Evolutionary conservation across 257 asterid genomes (phyloP).

Genomic region (Scutellaria baicalensis): DNA sequence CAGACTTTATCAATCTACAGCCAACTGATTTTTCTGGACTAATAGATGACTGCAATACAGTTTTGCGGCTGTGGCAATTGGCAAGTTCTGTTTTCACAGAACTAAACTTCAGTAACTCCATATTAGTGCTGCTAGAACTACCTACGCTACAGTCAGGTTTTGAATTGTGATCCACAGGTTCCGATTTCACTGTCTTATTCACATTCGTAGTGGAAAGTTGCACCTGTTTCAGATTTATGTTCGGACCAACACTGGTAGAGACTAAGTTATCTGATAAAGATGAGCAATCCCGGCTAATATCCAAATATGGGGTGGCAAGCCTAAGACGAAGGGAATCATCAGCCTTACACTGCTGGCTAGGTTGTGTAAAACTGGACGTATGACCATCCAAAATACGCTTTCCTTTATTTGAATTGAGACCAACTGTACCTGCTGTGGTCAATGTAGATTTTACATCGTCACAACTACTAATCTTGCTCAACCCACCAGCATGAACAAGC

Average conservation of each 20-base stretch:
- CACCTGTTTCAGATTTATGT: slow-evolving; percentile 20
- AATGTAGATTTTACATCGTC: slow-evolving; percentile 17
- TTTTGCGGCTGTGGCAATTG: slow-evolving; percentile 24
- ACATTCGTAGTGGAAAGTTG: slow-evolving; percentile 15
- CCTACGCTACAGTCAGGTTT: slow-evolving; percentile 28
- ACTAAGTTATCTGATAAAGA: slow-evolving; percentile 20
- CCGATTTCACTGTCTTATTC: slow-evolving; percentile 47
- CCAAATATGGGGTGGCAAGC: slow-evolving; percentile 41
- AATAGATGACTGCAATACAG: slow-evolving; percentile 19
- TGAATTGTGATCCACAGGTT: slow-evolving; percentile 52
- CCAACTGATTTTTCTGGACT: slow-evolving; percentile 30
- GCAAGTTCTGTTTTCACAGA: slow-evolving; percentile 39
- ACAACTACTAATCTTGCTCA: slow-evolving; percentile 11
- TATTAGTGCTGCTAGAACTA: slow-evolving; percentile 29
- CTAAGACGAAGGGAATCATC: slow-evolving; percentile 61
- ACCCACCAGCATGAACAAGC: slow-evolving; percentile 18
- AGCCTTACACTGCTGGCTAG: slow-evolving; percentile 21
- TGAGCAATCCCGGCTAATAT: slow-evolving; percentile 20
- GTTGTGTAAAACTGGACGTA: slow-evolving; percentile 21
- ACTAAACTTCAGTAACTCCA: slow-evolving; percentile 25
- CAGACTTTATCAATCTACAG: slow-evolving; percentile 44
- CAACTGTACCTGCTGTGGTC: slow-evolving; percentile 18
- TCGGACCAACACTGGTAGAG: slow-evolving; percentile 14
- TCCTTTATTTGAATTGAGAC: slow-evolving; percentile 34
- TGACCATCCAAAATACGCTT: slow-evolving; percentile 30